A percentile compares a stretch with the other conserved stretches of the same genome.
Evolutionary conservation across 768 basidiomycete genomes (phyloP).

Genomic region (Amanita polypyramis): DNA sequence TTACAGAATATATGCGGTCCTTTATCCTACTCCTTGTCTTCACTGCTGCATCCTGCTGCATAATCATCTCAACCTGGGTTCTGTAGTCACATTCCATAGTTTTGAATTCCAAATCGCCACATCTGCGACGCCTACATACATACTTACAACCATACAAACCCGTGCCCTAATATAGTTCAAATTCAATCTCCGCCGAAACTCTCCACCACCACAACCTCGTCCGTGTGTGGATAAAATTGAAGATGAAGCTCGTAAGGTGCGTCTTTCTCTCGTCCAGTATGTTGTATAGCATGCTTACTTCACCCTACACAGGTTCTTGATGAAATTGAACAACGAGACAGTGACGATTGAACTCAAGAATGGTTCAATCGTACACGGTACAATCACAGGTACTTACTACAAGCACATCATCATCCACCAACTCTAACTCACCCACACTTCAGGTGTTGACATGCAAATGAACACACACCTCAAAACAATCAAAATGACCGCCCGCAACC

Average conservation of each 20-base stretch:
- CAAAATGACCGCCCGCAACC: conserved; percentile 89
- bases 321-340: conserved; percentile 99
- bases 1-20: too few relatives aligned
- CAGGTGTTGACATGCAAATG: conserved; percentile 99
- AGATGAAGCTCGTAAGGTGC: conserved; percentile 82
- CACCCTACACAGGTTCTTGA: conserved; percentile 64
- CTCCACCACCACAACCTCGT: too few relatives aligned
- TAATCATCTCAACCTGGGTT: too few relatives aligned
- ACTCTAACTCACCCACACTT: neutral
- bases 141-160: too few relatives aligned
- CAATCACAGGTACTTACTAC: conserved; percentile 99
- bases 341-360: conserved; percentile 98
- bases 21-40: too few relatives aligned
- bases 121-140: too few relatives aligned
- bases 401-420: too few relatives aligned
- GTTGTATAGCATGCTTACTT: neutral
- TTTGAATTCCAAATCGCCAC: too few relatives aligned
- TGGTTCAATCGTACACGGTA: conserved; percentile 89
- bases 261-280: conserved; percentile 12
- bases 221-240: neutral
- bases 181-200: too few relatives aligned
- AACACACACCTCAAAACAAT: conserved; percentile 98
- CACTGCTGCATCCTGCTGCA: neutral
- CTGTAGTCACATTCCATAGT: too few relatives aligned
- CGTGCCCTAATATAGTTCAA: too few relatives aligned